phyloP scores from a whole-genome alignment of 2,329 filamentous ascomycete species.

The Periglandula ipomoeae region DNA sequence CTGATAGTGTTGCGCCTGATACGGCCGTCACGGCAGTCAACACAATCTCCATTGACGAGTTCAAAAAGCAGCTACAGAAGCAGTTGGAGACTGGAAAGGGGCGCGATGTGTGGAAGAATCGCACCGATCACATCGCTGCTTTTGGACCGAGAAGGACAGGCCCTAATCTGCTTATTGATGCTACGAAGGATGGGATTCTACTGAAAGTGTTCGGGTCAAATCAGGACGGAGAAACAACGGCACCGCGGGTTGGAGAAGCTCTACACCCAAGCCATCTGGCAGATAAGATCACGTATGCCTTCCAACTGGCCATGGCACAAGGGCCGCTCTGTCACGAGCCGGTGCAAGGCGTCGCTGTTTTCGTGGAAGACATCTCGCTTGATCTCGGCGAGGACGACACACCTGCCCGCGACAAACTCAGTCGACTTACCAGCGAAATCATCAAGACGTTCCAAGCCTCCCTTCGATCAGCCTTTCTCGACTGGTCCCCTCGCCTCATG shows the following conservation, averaged over 20 bases:
- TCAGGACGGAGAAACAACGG: slow-evolving; percentile 22
- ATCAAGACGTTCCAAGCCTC: slow-evolving; percentile 80
- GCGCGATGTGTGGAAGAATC: slow-evolving; percentile 64
- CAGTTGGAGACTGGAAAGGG: slow-evolving; percentile 64
- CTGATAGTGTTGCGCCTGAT: slow-evolving; percentile 40
- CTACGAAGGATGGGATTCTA: slow-evolving; percentile 62
- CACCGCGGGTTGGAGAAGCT: slow-evolving; percentile 35
- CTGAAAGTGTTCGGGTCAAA: slow-evolving; percentile 54
- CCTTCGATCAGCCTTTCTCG: slow-evolving; percentile 79
- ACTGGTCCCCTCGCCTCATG: slow-evolving; percentile 93
- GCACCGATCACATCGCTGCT: slow-evolving; percentile 73
- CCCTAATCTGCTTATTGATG: slow-evolving; percentile 82
- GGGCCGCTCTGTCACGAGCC: slow-evolving; percentile 90
- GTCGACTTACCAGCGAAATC: slow-evolving; percentile 82
- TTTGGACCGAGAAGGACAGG: slow-evolving; percentile 83
- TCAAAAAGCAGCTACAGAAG: slow-evolving; percentile 62
- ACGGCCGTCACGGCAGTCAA: slow-evolving; percentile 50
- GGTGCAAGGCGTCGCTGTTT: slow-evolving; percentile 84
- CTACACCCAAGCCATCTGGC: slow-evolving; percentile 61
- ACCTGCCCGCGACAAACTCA: slow-evolving; percentile 56
- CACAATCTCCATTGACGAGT: slow-evolving; percentile 61
- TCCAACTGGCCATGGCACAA: slow-evolving; percentile 83
- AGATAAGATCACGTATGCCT: slow-evolving; percentile 88
- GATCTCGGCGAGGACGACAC: slow-evolving; percentile 43
- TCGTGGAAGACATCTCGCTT: slow-evolving; percentile 71